A percentile compares a stretch with the other conserved stretches of the same genome.
Conservation (phyloP, 768 basidiomycete species). For the Candolleomyces efflorescens region DNA sequence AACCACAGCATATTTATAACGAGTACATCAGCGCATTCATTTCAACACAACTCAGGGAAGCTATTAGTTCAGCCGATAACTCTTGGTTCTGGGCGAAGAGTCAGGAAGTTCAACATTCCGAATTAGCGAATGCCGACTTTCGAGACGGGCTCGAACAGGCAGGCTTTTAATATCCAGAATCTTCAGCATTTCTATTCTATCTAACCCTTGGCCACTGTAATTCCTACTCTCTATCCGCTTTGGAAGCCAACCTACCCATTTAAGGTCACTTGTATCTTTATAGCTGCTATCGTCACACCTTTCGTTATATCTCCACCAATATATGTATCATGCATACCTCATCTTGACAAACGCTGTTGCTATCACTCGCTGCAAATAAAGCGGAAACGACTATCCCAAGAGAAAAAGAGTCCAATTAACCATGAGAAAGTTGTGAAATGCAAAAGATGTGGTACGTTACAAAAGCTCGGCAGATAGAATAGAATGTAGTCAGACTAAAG, state of each 20-base stretch:
- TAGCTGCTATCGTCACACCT: neutral
- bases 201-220: neutral
- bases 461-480: neutral
- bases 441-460: conserved; percentile 1
- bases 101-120: conserved; percentile 54
- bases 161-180: conserved; percentile 42
- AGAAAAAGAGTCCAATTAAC: conserved; percentile 1
- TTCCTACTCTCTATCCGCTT: neutral
- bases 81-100: conserved; percentile 56
- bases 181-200: neutral
- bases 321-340: neutral
- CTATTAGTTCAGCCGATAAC: conserved; percentile 34
- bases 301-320: neutral
- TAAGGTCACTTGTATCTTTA: neutral
- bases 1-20: conserved; percentile 45
- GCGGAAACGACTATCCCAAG: neutral
- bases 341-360: neutral
- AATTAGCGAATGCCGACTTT: conserved; percentile 60
- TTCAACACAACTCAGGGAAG: conserved; percentile 37
- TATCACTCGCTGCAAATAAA: neutral
- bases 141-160: conserved; percentile 64
- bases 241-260: no score
- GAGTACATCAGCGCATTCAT: conserved; percentile 46
- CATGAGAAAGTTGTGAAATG: neutral
- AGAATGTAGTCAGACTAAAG: neutral